Evolutionary conservation across 352 stramenopile species (phyloP).

Genomic region (Blastocystis sp.): DNA sequence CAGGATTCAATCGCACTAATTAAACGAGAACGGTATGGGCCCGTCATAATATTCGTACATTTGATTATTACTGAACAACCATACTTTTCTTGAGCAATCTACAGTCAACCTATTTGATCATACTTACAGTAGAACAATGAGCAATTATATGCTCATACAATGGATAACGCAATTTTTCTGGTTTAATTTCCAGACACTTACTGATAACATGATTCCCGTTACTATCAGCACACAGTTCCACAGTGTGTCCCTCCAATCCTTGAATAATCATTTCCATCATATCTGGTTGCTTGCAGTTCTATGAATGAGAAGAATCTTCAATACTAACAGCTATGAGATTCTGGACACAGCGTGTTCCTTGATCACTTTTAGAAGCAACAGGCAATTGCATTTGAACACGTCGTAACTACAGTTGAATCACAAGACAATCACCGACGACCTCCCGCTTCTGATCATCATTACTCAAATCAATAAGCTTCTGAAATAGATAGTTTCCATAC

Average conservation of each 20-base stretch:
- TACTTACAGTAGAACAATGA: constrained; percentile 70
- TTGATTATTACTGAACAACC: constrained; percentile 91
- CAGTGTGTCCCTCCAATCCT: constrained; percentile 80
- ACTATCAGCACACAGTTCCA: constrained; percentile 87
- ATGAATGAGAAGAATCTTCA: background rate
- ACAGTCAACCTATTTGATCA: constrained; percentile 53
- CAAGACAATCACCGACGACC: constrained; percentile 70
- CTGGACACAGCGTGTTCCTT: constrained; percentile 92
- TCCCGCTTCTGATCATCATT: constrained; percentile 78
- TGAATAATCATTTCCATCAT: constrained; percentile 82
- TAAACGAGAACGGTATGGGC: constrained; percentile 78
- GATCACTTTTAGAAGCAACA: constrained; percentile 88
- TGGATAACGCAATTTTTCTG: constrained; percentile 84
- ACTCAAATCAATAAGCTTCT: constrained; percentile 92
- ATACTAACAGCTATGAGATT: constrained; percentile 82
- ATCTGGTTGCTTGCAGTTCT: constrained; percentile 73
- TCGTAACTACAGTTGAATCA: constrained; percentile 56
- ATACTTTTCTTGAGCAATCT: constrained; percentile 87
- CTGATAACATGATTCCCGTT: constrained; percentile 96
- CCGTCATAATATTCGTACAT: constrained; percentile 80
- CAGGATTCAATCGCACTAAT: constrained; percentile 86
- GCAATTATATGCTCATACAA: constrained; percentile 87
- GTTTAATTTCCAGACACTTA: constrained; percentile 83
- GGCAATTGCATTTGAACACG: constrained; percentile 83
- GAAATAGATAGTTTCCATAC: constrained; percentile 92